Percentiles rank a stretch among this genome's conserved stretches.
Evolutionary conservation across 2,329 filamentous ascomycete genomes (phyloP).

Genomic region (Sporothrix inflata): DNA sequence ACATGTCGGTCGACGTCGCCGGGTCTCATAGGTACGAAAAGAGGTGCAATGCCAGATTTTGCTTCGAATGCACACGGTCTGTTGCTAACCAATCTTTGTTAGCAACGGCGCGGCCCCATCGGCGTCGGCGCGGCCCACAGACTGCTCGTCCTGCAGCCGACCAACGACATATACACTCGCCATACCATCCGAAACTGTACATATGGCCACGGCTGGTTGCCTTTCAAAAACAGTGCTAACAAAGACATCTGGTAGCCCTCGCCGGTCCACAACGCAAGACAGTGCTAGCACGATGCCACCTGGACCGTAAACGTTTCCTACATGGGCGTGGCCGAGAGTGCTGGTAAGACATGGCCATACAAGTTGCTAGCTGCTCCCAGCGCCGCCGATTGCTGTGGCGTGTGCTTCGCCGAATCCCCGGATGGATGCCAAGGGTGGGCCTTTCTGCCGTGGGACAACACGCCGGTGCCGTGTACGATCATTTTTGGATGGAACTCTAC

Average conservation of each 20-base stretch:
- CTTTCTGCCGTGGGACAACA: constrained; percentile 30
- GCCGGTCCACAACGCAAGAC: background rate
- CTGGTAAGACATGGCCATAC: constrained; percentile 29
- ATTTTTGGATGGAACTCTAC: constrained; percentile 31
- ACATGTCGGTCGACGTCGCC: background rate
- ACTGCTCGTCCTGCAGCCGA: background rate
- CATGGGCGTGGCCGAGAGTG: constrained; percentile 27
- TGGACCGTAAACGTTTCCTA: constrained; percentile 30
- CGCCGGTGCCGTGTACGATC: constrained; percentile 31
- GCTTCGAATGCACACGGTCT: background rate
- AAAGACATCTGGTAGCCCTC: background rate
- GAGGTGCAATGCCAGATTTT: background rate
- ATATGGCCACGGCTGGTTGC: background rate
- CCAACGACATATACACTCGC: background rate
- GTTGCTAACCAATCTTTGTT: background rate
- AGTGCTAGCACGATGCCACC: constrained; percentile 8
- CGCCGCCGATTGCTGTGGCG: constrained; percentile 27
- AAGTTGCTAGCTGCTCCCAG: constrained; percentile 12
- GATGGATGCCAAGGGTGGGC: constrained; percentile 32
- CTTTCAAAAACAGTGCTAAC: background rate
- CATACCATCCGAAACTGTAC: background rate
- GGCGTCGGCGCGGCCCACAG: background rate
- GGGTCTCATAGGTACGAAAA: background rate
- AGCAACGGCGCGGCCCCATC: background rate
- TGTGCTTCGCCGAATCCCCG: constrained; percentile 25